Evolutionary conservation across 768 basidiomycete species (phyloP).

Genomic region (Lyophyllum semitale): DNA sequence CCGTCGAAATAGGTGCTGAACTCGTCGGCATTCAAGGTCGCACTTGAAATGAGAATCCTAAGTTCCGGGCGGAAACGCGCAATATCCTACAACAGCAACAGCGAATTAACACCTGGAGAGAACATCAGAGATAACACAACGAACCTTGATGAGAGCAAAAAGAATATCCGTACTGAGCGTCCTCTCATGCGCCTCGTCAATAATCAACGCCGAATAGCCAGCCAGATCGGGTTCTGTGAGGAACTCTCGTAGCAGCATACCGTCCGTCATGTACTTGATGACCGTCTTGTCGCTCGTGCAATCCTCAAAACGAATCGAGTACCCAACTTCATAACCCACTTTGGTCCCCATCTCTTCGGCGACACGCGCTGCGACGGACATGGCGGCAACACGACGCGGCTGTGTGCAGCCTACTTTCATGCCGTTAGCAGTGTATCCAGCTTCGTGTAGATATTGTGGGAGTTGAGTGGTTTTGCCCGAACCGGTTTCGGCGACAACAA

Average conservation of each 20-base stretch:
- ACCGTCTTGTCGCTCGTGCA: slow-evolving; percentile 99
- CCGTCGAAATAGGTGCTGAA: slow-evolving; percentile 97
- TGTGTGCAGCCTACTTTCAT: slow-evolving; percentile 95
- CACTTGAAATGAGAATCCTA: slow-evolving; percentile 89
- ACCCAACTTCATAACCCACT: slow-evolving; percentile 98
- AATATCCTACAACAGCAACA: slow-evolving; percentile 70
- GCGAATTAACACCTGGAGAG: slow-evolving; percentile 27
- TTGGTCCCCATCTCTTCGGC: slow-evolving; percentile 98
- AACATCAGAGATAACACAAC: slow-evolving; percentile 34
- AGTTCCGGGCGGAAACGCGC: slow-evolving; percentile 95
- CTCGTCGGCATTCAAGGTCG: slow-evolving; percentile 97
- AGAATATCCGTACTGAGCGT: slow-evolving; percentile 98
- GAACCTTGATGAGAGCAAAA: slow-evolving; percentile 96
- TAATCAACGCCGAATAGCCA: slow-evolving; percentile 92
- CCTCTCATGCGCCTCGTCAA: slow-evolving; percentile 98
- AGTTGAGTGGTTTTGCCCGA: slow-evolving; percentile 99
- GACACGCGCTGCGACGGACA: slow-evolving; percentile 99
- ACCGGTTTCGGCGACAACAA: slow-evolving; percentile 97
- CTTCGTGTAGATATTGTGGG: slow-evolving; percentile 97
- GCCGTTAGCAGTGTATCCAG: slow-evolving; percentile 88
- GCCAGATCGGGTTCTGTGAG: slow-evolving; percentile 96
- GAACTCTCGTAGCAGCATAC: slow-evolving; percentile 96
- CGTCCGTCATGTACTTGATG: slow-evolving; percentile 99
- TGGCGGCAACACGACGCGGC: slow-evolving; percentile 97
- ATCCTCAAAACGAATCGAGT: slow-evolving; percentile 99